These are phyloP conservation scores for Nakaseomyces delphensis DNA, from an alignment of 1,139 yeast species.

Conservation along the genomic window DNA sequence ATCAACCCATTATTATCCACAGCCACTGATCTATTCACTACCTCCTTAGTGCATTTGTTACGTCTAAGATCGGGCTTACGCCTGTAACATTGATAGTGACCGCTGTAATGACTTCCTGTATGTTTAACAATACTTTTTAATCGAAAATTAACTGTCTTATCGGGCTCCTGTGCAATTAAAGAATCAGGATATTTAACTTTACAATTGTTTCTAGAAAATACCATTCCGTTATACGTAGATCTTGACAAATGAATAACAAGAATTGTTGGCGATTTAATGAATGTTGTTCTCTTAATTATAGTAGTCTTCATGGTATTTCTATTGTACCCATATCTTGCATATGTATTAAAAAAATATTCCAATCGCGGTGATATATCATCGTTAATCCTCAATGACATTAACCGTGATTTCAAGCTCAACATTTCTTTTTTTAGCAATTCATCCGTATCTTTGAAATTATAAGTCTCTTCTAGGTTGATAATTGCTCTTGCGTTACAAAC, in stretches of 20 bases:
- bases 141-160: conserved; percentile 38
- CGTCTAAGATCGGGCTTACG: conserved; percentile 57
- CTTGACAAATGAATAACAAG: conserved; percentile 75
- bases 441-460: conserved; percentile 10
- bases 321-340: conserved; percentile 39
- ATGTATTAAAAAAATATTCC: conserved; percentile 40
- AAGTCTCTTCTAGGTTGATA: conserved; percentile 27
- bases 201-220: conserved; percentile 68
- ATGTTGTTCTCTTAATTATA: conserved; percentile 54
- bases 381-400: conserved; percentile 44
- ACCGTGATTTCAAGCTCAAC: conserved; percentile 30
- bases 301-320: conserved; percentile 48
- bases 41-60: conserved; percentile 36
- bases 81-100: conserved; percentile 80
- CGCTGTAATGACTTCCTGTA: conserved; percentile 80
- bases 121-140: conserved; percentile 73
- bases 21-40: conserved; percentile 37
- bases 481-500: conserved; percentile 53
- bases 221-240: conserved; percentile 66
- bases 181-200: conserved; percentile 56
- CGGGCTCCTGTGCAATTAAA: conserved; percentile 39
- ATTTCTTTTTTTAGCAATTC: conserved; percentile 17
- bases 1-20: conserved; percentile 8
- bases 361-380: conserved; percentile 46
- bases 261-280: conserved; percentile 59